These are phyloP conservation scores for Rhododendron ovatum DNA, from an alignment of 148 eudicot species.

Conservation along the genomic window DNA sequence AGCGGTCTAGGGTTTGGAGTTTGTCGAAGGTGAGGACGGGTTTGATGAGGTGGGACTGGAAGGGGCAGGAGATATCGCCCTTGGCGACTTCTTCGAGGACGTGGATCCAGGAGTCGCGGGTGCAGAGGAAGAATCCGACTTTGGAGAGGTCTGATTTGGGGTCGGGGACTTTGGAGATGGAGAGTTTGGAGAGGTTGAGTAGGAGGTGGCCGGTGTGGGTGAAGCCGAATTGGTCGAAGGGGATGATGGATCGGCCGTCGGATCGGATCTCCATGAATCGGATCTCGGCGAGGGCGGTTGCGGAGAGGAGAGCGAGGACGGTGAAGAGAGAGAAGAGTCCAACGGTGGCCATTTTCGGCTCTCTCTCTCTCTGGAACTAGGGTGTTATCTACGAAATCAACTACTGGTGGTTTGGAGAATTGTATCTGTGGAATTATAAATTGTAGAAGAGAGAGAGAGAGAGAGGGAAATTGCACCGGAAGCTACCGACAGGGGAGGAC, in stretches of 20 bases:
- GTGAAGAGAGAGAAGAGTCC: neutral
- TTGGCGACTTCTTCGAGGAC: constrained; percentile 36
- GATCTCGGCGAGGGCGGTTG: neutral
- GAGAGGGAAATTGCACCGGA: neutral
- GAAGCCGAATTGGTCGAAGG: neutral
- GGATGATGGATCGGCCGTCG: neutral
- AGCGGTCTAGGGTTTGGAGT: constrained; percentile 10
- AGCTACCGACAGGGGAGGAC: neutral
- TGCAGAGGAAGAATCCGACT: constrained; percentile 53
- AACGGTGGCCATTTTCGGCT: neutral
- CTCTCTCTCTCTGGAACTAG: neutral
- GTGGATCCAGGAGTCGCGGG: constrained; percentile 45
- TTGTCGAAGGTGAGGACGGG: constrained; percentile 37
- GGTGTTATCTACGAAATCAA: neutral
- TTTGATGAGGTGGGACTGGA: constrained; percentile 30
- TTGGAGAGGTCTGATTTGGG: constrained; percentile 32
- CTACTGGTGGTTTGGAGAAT: neutral
- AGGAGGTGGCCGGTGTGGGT: neutral
- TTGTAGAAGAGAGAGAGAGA: too few species aligned
- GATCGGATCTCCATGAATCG: neutral
- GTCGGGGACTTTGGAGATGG: neutral
- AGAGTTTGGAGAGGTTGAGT: neutral
- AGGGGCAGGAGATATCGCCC: constrained; percentile 32
- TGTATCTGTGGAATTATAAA: neutral
- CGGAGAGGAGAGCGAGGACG: neutral